phyloP scores from a whole-genome alignment of 257 asterid genomes.

The Buddleja alternifolia region DNA sequence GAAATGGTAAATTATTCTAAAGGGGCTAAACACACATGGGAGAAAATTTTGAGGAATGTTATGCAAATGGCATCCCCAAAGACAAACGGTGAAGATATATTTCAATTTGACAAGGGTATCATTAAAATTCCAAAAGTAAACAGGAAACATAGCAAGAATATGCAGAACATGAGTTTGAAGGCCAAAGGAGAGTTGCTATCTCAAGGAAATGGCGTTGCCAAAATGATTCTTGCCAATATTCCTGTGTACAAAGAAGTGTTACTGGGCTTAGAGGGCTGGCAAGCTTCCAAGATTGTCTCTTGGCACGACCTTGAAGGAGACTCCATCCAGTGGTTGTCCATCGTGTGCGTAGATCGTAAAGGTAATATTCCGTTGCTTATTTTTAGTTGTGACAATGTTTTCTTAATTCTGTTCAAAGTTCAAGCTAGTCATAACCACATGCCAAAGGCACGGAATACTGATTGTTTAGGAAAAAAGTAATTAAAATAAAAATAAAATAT shows the following conservation, averaged over 20 bases:
- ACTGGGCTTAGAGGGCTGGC: constrained; percentile 90
- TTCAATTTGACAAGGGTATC: constrained; percentile 28
- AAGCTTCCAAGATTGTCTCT: constrained; percentile 63
- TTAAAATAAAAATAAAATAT: too few species aligned
- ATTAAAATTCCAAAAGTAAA: constrained; percentile 35
- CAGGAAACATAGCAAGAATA: constrained; percentile 74
- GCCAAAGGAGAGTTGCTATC: constrained; percentile 68
- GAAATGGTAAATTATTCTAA: constrained; percentile 49
- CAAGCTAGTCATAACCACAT: too few species aligned
- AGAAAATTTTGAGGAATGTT: constrained; percentile 50
- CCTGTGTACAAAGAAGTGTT: constrained; percentile 72
- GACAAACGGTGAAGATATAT: constrained; percentile 26
- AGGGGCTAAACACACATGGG: constrained; percentile 67
- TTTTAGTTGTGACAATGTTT: background rate
- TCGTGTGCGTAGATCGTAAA: constrained; percentile 77
- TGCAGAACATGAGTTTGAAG: constrained; percentile 71
- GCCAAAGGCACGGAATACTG: too few species aligned
- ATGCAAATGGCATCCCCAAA: constrained; percentile 37
- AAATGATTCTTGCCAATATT: constrained; percentile 63
- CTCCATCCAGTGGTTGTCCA: constrained; percentile 88
- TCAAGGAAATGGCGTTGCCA: constrained; percentile 74
- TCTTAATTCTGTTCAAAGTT: background rate
- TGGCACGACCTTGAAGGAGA: constrained; percentile 87
- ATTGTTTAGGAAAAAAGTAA: too few species aligned
- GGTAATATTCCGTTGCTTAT: constrained; percentile 45